Base-by-base conservation (phyloP, 345 rosid species). In the Hevea brasiliensis region DNA sequence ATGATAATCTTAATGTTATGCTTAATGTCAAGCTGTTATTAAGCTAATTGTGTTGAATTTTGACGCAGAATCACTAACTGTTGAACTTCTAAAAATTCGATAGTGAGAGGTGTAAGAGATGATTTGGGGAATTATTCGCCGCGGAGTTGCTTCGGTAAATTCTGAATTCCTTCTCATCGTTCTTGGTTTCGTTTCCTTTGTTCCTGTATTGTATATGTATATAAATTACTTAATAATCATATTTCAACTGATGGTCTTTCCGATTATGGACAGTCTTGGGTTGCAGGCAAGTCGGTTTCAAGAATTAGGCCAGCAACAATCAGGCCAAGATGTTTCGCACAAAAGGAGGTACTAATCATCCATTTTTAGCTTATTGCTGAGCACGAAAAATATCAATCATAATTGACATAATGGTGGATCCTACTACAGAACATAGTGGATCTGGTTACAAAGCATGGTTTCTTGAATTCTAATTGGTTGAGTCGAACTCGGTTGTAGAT, bases 41-140 rank as follows among this genome's bases (percentile, higher is more conserved):
- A 12, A 47, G 18, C 51, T 47, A 47, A 47, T 47, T 13, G 10
- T 9, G 18, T 13, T 3, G 51, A 47, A 11, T 47, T 13, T 11
- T 13, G 10, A 13, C 51, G 51, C 4, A 47, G 15, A 12, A 13
- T 47, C 15, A 47, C 17, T 47, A 13, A 47, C 4, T 47, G 3
- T 13, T 47, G 51, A 47, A 11, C 13, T 57, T 24, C 27, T 57
- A 26, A 8, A 23, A 24, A 57, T 57, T 23, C 61, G 37, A 32
- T 32, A 26, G 61, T 21, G 11, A 2, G 51, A 24, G 58, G 26
- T 15, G 42, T 62, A 24, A 72, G 71, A 58, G 35, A 78, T 78
- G 81, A 72, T 78, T 68, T 73, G 61, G 74, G 73, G 77, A 27
- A 56, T 68, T 72, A 3, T 73, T 68, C 77, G 77, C 32, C 77